Conservation (phyloP, 345 rosid species). For the Noccaea bulbosa region DNA sequence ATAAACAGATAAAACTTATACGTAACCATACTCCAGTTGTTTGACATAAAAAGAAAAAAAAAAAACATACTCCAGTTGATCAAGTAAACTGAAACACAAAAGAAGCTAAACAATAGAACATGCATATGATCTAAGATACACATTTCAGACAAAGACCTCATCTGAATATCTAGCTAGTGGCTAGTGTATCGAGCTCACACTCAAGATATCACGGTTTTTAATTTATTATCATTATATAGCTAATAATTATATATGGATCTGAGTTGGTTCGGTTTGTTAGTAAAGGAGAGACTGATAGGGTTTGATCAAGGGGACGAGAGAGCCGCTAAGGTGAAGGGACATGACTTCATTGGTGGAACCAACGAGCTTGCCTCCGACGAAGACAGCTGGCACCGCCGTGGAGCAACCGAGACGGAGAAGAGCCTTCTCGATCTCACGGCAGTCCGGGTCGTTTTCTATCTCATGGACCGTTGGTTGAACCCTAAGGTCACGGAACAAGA, state of each 20-base stretch:
- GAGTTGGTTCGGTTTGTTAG: conserved; percentile 18
- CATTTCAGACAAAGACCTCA: conserved; percentile 24
- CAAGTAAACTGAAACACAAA: conserved; percentile 34
- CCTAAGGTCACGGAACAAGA: conserved; percentile 72
- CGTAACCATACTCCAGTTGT: conserved; percentile 38
- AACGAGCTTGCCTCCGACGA: conserved; percentile 69
- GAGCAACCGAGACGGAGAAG: conserved; percentile 66
- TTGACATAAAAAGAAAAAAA: conserved; percentile 9
- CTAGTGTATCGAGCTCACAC: conserved; percentile 24
- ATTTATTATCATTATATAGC: conserved; percentile 27
- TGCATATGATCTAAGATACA: conserved; percentile 4
- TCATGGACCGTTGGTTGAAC: conserved; percentile 64
- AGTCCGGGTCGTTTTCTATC: conserved; percentile 73
- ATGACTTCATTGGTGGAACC: conserved; percentile 88
- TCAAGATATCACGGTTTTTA: conserved; percentile 16
- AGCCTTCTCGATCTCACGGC: conserved; percentile 79
- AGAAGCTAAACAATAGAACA: conserved; percentile 26
- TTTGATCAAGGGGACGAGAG: conserved; percentile 62
- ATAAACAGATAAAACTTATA: conserved; percentile 20
- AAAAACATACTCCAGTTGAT: conserved; percentile 31
- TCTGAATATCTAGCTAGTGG: conserved; percentile 33
- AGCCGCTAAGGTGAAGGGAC: conserved; percentile 82
- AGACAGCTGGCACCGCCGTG: conserved; percentile 72
- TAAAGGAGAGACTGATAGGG: conserved; percentile 58
- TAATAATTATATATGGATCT: conserved; percentile 4